Conservation (phyloP, 2,329 filamentous ascomycete genomes). For the Fusarium annulatum region DNA sequence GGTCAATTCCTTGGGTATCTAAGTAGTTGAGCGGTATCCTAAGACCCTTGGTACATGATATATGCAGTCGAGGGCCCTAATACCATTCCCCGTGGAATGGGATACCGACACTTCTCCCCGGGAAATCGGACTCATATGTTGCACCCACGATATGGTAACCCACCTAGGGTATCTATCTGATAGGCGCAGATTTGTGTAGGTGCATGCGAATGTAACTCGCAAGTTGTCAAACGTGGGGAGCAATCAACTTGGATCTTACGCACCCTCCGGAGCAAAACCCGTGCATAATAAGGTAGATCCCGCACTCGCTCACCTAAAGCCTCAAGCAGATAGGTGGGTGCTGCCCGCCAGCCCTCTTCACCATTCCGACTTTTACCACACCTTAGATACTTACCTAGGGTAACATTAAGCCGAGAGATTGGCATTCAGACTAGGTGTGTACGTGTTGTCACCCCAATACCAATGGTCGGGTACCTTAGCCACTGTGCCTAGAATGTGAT, state of each 20-base stretch:
- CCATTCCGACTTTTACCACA: background rate
- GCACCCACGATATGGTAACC: background rate
- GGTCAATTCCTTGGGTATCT: background rate
- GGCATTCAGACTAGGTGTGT: background rate
- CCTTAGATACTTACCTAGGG: background rate
- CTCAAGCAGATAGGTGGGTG: background rate
- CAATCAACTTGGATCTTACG: constrained; percentile 7
- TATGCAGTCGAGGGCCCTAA: background rate
- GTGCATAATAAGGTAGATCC: constrained; percentile 2
- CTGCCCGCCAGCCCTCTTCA: background rate
- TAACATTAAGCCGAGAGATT: background rate
- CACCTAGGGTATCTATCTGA: background rate
- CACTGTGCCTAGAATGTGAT: background rate
- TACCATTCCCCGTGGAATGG: background rate
- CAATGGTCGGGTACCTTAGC: constrained; percentile 15
- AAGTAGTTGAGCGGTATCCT: background rate
- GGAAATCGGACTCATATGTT: background rate
- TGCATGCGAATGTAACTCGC: background rate
- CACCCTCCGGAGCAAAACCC: background rate
- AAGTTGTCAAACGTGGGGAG: constrained; percentile 14
- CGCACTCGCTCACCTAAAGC: background rate
- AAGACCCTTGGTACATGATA: constrained; percentile 23
- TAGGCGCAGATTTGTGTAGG: background rate
- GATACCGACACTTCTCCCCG: background rate
- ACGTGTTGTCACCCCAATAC: background rate